Evolutionary conservation across 108 stramenopile genomes (phyloP).

Genomic region (Cyclotella sp.): DNA sequence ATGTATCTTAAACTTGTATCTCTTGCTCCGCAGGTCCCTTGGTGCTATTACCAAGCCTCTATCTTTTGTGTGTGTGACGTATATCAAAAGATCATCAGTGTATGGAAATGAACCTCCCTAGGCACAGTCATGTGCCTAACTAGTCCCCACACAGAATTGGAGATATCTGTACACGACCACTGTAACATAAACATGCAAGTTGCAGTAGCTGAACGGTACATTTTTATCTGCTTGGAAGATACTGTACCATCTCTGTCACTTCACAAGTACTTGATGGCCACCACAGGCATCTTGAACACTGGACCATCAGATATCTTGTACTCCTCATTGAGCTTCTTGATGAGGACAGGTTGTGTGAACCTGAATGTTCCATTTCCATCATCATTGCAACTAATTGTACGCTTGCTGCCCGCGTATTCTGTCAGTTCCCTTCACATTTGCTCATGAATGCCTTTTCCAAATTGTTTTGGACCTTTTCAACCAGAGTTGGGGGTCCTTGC

Average conservation of each 20-base stretch:
- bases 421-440: too few relatives aligned
- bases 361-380: neutral
- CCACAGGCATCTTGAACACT: neutral
- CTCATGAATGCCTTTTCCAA: too few relatives aligned
- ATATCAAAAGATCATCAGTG: neutral
- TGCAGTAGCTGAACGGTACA: neutral
- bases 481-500: too few relatives aligned
- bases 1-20: slow-evolving; percentile 22
- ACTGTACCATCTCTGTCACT: neutral
- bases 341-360: neutral
- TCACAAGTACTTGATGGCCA: neutral
- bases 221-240: neutral
- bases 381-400: too few relatives aligned
- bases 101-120: neutral
- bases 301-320: neutral
- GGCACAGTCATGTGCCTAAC: neutral
- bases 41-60: neutral
- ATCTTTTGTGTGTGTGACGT: neutral
- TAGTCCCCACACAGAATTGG: neutral
- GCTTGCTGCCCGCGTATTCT: too few relatives aligned
- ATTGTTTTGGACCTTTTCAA: too few relatives aligned
- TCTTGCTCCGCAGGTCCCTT: slow-evolving; percentile 3
- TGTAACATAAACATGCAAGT: neutral
- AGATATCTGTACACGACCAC: neutral
- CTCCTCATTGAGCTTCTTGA: neutral